These are phyloP conservation scores for Mortierella sp. DNA, from an alignment of 371 early-diverging fungal genomes.

Conservation along the genomic window DNA sequence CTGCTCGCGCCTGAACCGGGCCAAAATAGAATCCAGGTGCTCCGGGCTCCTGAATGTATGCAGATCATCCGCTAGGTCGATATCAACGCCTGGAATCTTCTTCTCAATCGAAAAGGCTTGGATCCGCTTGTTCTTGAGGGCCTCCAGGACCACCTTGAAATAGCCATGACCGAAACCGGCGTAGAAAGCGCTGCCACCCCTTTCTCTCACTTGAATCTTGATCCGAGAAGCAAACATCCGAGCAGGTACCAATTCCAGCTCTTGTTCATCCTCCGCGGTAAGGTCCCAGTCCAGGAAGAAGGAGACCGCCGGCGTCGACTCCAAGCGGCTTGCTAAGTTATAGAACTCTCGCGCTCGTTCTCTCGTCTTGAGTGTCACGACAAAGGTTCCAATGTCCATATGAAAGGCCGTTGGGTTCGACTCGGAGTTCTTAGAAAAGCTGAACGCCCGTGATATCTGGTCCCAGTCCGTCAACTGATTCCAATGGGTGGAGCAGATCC, in stretches of 20 bases:
- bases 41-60: slow-evolving; percentile 13
- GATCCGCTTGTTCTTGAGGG: slow-evolving; percentile 30
- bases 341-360: slow-evolving; percentile 25
- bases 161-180: slow-evolving; percentile 28
- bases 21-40: slow-evolving; percentile 28
- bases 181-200: background rate
- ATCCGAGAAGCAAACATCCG: slow-evolving; percentile 23
- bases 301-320: slow-evolving; percentile 15
- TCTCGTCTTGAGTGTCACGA: slow-evolving; percentile 16
- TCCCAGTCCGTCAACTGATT: background rate
- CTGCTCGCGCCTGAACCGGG: slow-evolving; percentile 24
- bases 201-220: slow-evolving; percentile 38
- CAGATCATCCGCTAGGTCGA: slow-evolving; percentile 16
- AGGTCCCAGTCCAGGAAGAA: slow-evolving; percentile 47
- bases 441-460: background rate
- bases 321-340: background rate
- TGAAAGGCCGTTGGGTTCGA: background rate
- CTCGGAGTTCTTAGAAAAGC: slow-evolving; percentile 8
- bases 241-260: background rate
- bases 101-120: slow-evolving; percentile 39
- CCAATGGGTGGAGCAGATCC: slow-evolving; percentile 26
- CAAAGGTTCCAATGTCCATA: slow-evolving; percentile 11
- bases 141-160: slow-evolving; percentile 22
- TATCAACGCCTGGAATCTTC: slow-evolving; percentile 9
- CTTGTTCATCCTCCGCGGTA: slow-evolving; percentile 5